Conservation (phyloP, 768 basidiomycete species). For the Tulasnella calospora region DNA sequence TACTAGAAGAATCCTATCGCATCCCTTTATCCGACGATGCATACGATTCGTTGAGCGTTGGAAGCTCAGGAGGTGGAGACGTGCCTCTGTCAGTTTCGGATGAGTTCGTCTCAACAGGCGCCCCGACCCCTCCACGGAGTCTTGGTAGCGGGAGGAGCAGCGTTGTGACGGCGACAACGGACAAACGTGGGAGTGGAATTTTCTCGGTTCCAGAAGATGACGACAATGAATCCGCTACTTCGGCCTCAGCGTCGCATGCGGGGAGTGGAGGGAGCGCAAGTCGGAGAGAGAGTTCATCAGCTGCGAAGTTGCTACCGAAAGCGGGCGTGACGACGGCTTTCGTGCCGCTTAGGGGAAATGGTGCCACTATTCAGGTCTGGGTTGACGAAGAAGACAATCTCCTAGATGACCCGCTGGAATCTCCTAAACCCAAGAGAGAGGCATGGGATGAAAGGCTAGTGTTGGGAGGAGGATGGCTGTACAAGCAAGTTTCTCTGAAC, state of each 20-base stretch:
- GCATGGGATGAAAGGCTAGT: conserved; percentile 79
- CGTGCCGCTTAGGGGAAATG: conserved; percentile 41
- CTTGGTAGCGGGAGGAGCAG: conserved; percentile 15
- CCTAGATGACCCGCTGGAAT: conserved; percentile 46
- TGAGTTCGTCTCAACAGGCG: conserved; percentile 4
- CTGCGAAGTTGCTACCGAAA: conserved; percentile 4
- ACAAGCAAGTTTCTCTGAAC: conserved; percentile 56
- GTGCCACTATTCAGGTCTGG: conserved; percentile 71
- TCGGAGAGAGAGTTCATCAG: not conserved
- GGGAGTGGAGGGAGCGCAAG: not conserved
- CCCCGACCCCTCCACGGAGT: conserved; percentile 14
- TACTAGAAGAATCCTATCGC: conserved; percentile 72
- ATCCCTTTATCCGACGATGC: conserved; percentile 73
- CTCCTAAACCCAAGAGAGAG: conserved; percentile 55
- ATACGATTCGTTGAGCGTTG: conserved; percentile 65
- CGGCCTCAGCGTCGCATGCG: conserved; percentile 12
- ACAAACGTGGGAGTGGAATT: conserved; percentile 7
- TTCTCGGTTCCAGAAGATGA: conserved; percentile 22
- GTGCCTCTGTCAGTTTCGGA: conserved; percentile 17
- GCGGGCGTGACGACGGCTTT: conserved; percentile 17
- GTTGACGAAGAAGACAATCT: conserved; percentile 57
- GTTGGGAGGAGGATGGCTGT: conserved; percentile 77
- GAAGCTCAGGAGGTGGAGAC: conserved; percentile 16
- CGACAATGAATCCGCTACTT: conserved; percentile 21
- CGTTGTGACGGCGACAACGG: not conserved